Evolutionary conservation across 495 filamentous ascomycete genomes (phyloP), one percentile per base, ranked within the genome.

Genomic region (Bryoglossum gracile): DNA sequence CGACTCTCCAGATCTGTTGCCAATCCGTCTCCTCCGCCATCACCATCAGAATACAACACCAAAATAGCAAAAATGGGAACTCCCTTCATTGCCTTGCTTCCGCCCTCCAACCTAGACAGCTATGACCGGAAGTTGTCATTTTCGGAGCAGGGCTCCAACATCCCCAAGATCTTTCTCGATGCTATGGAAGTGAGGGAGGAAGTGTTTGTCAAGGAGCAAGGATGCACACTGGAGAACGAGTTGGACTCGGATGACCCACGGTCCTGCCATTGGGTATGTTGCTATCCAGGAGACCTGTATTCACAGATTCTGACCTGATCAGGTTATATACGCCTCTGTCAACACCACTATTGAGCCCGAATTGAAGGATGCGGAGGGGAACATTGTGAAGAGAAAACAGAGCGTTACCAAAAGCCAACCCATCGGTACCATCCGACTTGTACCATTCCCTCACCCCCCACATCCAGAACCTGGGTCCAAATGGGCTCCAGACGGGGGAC

Each of bases 141-240:
- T 42, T 52, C 54, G 43, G 62, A 74, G 57, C 76, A 82, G 49
- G 44, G 68, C 4, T 10, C 53, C n/a, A 52, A 65, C 36, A 63
- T 82, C 42, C 82, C 85, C 0, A 62, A 65, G 14, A 57, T 69
- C 53, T 92, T 95, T 70, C 63, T 72, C 44, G 85, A 90, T 57
- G 86, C 87, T 52, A 86, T 95, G 79, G 58, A 66, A 19, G 77
- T 97, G 41, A 84, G 91, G 43, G 71, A 82, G 48, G 61, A 66
- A 25, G 90, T 96, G 54, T 96, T 87, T 64, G 77, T 89, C 11
- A 48, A 72, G 17, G 89, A 94, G 63, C 90, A 95, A 56, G 54
- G 69, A 9, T 76, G 85, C 22, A 74, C 83, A 0, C 62, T 78
- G 0, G 75, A 77, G 2, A 73, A 75, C 56, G 91, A 97, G 58